phyloP scores from a whole-genome alignment of 2,329 filamentous ascomycete genomes.

The Capronia americana region DNA sequence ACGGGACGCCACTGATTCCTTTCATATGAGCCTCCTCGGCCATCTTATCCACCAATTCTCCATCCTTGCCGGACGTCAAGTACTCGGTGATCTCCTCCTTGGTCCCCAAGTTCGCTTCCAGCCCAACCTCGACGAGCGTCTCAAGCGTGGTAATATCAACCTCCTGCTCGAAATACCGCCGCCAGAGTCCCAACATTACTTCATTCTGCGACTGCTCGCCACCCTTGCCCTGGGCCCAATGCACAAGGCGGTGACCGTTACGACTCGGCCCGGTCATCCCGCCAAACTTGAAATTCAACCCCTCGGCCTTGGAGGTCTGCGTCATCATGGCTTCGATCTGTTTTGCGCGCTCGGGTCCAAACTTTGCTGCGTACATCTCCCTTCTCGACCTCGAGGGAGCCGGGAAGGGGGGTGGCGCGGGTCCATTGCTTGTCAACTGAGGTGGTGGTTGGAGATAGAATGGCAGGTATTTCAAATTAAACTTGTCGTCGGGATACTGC shows the following conservation, averaged over 20 bases:
- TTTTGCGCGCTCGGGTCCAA: slow-evolving; percentile 66
- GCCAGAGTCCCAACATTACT: slow-evolving; percentile 69
- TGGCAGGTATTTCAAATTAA: slow-evolving; percentile 75
- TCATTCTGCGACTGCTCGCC: slow-evolving; percentile 60
- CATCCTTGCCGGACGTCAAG: slow-evolving; percentile 62
- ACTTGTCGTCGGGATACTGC: slow-evolving; percentile 71
- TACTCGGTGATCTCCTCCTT: slow-evolving; percentile 59
- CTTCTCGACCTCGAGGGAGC: slow-evolving; percentile 59
- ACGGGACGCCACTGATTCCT: slow-evolving; percentile 72
- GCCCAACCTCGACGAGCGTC: slow-evolving; percentile 60
- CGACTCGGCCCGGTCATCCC: slow-evolving; percentile 77
- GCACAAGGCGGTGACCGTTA: slow-evolving; percentile 77
- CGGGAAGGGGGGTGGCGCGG: slow-evolving; percentile 61
- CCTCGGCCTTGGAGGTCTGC: slow-evolving; percentile 66
- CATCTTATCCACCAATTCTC: slow-evolving; percentile 63
- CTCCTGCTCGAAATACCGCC: slow-evolving; percentile 69
- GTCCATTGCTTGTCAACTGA: slow-evolving; percentile 60
- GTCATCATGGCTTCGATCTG: slow-evolving; percentile 65
- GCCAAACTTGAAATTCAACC: slow-evolving; percentile 74
- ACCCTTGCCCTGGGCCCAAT: slow-evolving; percentile 67
- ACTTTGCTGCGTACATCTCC: slow-evolving; percentile 65
- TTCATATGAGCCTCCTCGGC: slow-evolving; percentile 58
- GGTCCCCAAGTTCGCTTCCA: slow-evolving; percentile 55
- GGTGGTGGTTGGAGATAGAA: slow-evolving; percentile 78
- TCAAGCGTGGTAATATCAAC: slow-evolving; percentile 67